Percentiles rank a stretch among this genome's conserved stretches.
Evolutionary conservation across 2,329 filamentous ascomycete species (phyloP).

Genomic region (Neurospora sp.): DNA sequence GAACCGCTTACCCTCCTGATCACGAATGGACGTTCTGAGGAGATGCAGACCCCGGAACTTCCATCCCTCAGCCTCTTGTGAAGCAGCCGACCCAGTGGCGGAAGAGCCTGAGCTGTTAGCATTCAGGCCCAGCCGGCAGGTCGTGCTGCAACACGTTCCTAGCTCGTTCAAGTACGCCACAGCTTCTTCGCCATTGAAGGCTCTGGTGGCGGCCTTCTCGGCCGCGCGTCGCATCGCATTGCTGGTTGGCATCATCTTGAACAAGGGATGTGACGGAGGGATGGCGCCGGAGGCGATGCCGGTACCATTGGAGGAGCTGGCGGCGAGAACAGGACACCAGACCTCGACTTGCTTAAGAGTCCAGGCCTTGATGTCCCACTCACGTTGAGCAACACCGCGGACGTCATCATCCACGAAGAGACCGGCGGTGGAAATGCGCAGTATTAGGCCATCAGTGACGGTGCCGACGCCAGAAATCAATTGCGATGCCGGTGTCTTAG

Average conservation of each 20-base stretch:
- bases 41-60: conserved; percentile 49
- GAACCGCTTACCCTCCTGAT: conserved; percentile 57
- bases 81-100: conserved; percentile 17
- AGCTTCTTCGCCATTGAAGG: conserved; percentile 53
- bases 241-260: conserved; percentile 36
- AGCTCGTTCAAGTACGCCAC: conserved; percentile 55
- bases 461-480: conserved; percentile 74
- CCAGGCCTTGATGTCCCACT: conserved; percentile 99
- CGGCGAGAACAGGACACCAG: conserved; percentile 58
- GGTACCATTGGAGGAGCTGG: conserved; percentile 26
- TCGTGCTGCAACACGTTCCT: conserved; percentile 54
- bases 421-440: conserved; percentile 87
- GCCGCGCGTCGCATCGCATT: conserved; percentile 31
- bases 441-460: conserved; percentile 84
- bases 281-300: conserved; percentile 26
- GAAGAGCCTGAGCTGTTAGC: conserved; percentile 28
- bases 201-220: conserved; percentile 39
- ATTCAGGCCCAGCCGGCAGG: conserved; percentile 47
- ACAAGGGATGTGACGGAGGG: conserved; percentile 31
- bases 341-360: conserved; percentile 89
- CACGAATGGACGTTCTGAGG: conserved; percentile 52
- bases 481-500: conserved; percentile 82
- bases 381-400: conserved; percentile 79
- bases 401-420: conserved; percentile 97
- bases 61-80: conserved; percentile 42